Base-by-base conservation (phyloP, 2,329 filamentous ascomycete species). In the Lasiodiplodia hormozganensis region DNA sequence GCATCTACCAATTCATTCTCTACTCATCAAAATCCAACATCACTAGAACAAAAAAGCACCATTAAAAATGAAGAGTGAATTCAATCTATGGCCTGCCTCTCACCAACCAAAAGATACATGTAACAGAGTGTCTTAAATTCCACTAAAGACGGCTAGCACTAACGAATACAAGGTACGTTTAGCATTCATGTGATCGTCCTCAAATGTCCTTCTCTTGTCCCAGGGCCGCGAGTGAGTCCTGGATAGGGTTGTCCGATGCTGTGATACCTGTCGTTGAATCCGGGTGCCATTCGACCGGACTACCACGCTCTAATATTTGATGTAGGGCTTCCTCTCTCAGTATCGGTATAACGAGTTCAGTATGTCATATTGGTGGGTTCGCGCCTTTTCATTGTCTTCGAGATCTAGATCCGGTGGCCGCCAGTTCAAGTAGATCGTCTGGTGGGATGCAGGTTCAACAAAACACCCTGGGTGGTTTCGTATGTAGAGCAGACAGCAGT, bases 401-500 rank as follows among this genome's bases (percentile, higher is more conserved):
- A 69, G 60, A 18, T 49, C 40, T 23, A 53, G 28, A 40, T 65
- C 67, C 23, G 67, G 58, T 47, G 60, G 60, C 49, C 62, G 53
- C 43, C 62, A 69, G 25, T 53, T 62, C 18, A 43, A 52, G 34
- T 66, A 66, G 62, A 69, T 69, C 60, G 51, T 69, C 36, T 69
- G 31, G 58, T 60, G 66, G 36, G 69, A 65, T 28, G 51, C 49
- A 21, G 58, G 66, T 49, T 25, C 23, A 8, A 66, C 66, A 34
- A 57, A 68, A 12, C 28, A 23, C 36, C 60, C 53, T 25, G 49
- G n/a, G 31, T 65, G 65, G 36, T 65, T 65, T 28, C 23, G 40
- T 23, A 68, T 49, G 58, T 67, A 70, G 58, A 52, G 57, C 23
- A 58, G 65, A 62, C 69, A 70, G 66, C 68, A 70, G 66, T 68